Evolutionary conservation across 805 yeast genomes (phyloP).

Genomic region (Zygotorulaspora sp.): DNA sequence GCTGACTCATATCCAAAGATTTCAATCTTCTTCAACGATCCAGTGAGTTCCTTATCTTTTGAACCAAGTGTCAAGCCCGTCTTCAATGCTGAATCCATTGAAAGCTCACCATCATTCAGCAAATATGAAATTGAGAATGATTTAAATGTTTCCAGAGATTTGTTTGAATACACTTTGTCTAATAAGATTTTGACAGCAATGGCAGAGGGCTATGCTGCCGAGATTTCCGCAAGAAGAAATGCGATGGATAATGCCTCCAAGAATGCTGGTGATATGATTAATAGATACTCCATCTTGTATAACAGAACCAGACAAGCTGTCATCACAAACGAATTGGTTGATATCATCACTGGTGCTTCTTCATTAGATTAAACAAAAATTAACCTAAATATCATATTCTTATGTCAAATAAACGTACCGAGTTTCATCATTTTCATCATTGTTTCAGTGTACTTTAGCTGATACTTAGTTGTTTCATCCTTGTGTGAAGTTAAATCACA

Average conservation of each 20-base stretch:
- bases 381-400: conserved; percentile 37
- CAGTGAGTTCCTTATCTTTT: conserved; percentile 81
- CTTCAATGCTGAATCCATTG: conserved; percentile 66
- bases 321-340: conserved; percentile 98
- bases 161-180: conserved; percentile 84
- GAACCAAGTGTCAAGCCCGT: conserved; percentile 73
- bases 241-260: conserved; percentile 99
- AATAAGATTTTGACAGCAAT: conserved; percentile 85
- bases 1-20: conserved; percentile 55
- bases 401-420: conserved; percentile 11
- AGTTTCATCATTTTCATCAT: too few relatives aligned
- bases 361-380: conserved; percentile 59
- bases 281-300: conserved; percentile 91
- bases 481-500: neutral
- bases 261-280: conserved; percentile 99
- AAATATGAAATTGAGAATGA: conserved; percentile 76
- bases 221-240: conserved; percentile 96
- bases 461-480: conserved; percentile 2
- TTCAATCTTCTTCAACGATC: conserved; percentile 82
- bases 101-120: conserved; percentile 77
- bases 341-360: conserved; percentile 99
- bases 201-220: conserved; percentile 98
- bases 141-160: conserved; percentile 61
- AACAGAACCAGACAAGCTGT: conserved; percentile 99
- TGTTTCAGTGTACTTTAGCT: too few relatives aligned